phyloP scores from a whole-genome alignment of 2,329 filamentous ascomycete species.

The Aspergillus fumigatiaffinis region DNA sequence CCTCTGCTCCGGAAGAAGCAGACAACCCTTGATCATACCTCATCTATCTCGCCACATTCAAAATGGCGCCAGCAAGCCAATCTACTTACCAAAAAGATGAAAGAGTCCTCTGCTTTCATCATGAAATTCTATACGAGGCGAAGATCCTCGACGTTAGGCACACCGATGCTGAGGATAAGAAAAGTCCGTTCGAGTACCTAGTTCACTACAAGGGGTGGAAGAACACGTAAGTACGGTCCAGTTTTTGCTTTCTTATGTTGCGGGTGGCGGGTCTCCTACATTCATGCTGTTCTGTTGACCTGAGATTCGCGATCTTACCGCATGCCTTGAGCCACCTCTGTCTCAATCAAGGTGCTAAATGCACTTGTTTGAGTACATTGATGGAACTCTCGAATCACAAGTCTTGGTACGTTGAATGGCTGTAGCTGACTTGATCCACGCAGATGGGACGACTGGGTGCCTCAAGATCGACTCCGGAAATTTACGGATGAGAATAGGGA shows the following conservation, averaged over 20 bases:
- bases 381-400: too few relatives aligned
- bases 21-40: neutral
- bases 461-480: constrained; percentile 88
- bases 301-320: neutral
- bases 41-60: constrained; percentile 33
- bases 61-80: constrained; percentile 58
- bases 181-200: constrained; percentile 77
- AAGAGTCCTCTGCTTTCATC: constrained; percentile 93
- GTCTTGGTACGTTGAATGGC: neutral
- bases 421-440: constrained; percentile 11
- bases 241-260: neutral
- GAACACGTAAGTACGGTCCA: constrained; percentile 66
- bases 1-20: neutral
- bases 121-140: constrained; percentile 94
- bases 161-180: constrained; percentile 61
- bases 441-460: constrained; percentile 98
- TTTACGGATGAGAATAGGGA: constrained; percentile 93
- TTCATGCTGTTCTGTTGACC: neutral
- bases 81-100: constrained; percentile 70
- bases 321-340: neutral
- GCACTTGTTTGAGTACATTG: too few relatives aligned
- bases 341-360: too few relatives aligned
- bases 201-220: constrained; percentile 99
- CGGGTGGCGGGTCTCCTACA: neutral
- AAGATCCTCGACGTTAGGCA: constrained; percentile 79